Evolutionary conservation across 805 yeast species (phyloP).

Genomic region (Zygotorulaspora florentina): DNA sequence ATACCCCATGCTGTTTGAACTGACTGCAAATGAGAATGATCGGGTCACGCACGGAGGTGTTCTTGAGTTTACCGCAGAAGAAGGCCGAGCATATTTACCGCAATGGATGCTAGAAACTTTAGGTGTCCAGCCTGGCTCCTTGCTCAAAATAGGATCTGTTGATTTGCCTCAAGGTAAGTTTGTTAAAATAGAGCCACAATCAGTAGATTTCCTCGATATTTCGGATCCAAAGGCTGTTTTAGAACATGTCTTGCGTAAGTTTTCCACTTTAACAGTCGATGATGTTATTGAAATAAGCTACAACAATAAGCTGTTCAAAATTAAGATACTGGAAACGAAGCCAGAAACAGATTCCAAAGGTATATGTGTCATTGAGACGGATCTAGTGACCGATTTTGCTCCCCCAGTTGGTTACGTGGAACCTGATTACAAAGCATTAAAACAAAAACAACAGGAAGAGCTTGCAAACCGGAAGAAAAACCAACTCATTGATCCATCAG

Average conservation of each 20-base stretch:
- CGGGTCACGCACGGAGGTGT: slow-evolving; percentile 85
- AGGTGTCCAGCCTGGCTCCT: slow-evolving; percentile 68
- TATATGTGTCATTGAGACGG: slow-evolving; percentile 94
- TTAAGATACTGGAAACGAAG: slow-evolving; percentile 80
- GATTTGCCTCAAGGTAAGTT: slow-evolving; percentile 83
- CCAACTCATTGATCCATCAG: slow-evolving; percentile 22
- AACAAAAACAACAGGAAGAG: slow-evolving; percentile 28
- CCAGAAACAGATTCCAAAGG: slow-evolving; percentile 65
- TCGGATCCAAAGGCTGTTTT: slow-evolving; percentile 95
- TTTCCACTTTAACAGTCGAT: slow-evolving; percentile 77
- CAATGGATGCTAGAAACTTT: slow-evolving; percentile 93
- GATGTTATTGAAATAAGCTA: slow-evolving; percentile 84
- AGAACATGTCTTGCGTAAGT: slow-evolving; percentile 86
- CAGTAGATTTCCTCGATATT: slow-evolving; percentile 87
- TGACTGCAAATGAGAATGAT: slow-evolving; percentile 60
- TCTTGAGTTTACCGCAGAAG: slow-evolving; percentile 93
- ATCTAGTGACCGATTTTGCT: slow-evolving; percentile 94
- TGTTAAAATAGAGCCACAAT: slow-evolving; percentile 93
- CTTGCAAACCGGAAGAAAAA: slow-evolving; percentile 31
- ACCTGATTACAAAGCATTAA: slow-evolving; percentile 56
- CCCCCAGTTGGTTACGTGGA: slow-evolving; percentile 98
- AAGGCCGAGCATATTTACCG: slow-evolving; percentile 91
- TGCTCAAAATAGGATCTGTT: slow-evolving; percentile 67
- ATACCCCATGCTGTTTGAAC: slow-evolving; percentile 92
- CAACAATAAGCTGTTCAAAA: slow-evolving; percentile 71